Percentiles rank a stretch among this genome's conserved stretches.
Evolutionary conservation across 768 basidiomycete genomes (phyloP).

Genomic region (Lyophyllum semitale): DNA sequence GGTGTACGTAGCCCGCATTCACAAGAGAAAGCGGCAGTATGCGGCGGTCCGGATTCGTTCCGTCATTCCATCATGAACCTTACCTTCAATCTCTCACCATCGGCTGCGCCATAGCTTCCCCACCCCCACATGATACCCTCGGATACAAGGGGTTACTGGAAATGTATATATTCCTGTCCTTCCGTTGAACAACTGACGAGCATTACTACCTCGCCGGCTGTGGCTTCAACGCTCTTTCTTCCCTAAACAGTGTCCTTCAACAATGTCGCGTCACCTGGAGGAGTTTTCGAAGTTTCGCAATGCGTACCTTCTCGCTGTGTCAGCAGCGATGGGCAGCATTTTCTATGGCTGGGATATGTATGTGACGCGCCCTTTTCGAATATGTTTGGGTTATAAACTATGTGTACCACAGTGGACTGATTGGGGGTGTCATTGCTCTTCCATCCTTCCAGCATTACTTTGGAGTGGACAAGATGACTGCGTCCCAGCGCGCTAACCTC

Average conservation of each 20-base stretch:
- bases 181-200: not conserved
- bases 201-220: not conserved
- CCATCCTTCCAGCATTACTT: slow-evolving; percentile 50
- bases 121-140: not conserved
- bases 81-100: not conserved
- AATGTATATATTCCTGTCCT: not conserved
- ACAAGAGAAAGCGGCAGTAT: too few relatives aligned
- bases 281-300: slow-evolving; percentile 34
- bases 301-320: slow-evolving; percentile 45
- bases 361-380: slow-evolving; percentile 3
- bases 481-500: slow-evolving; percentile 39
- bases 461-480: slow-evolving; percentile 39
- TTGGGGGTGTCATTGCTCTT: slow-evolving; percentile 50
- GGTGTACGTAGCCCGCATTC: too few relatives aligned
- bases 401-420: slow-evolving; percentile 33
- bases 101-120: too few relatives aligned
- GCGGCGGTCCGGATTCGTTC: too few relatives aligned
- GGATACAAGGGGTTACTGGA: not conserved
- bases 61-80: not conserved
- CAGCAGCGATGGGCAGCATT: slow-evolving; percentile 48
- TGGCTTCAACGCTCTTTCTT: not conserved
- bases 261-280: not conserved
- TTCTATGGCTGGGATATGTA: slow-evolving; percentile 53
- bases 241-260: not conserved
- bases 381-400: not conserved